Conservation (phyloP, 2,329 filamentous ascomycete genomes). For the Geosmithia morbida region DNA sequence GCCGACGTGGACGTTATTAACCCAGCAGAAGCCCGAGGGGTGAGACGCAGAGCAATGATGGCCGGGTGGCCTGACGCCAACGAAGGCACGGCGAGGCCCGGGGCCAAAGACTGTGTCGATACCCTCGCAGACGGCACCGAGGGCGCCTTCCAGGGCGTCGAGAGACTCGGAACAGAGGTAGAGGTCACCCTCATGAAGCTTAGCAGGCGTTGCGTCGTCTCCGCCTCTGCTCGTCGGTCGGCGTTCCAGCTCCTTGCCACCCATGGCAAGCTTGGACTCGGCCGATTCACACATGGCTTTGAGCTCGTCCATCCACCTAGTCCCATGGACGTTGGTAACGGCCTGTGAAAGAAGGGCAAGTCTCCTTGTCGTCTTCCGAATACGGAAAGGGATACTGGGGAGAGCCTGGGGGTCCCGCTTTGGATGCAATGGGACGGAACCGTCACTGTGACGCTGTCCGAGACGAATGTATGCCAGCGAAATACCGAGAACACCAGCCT, state of each 20-base stretch:
- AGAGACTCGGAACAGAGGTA: conserved; percentile 82
- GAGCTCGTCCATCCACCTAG: conserved; percentile 87
- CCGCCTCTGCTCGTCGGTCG: conserved; percentile 40
- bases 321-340: conserved; percentile 84
- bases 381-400: conserved; percentile 61
- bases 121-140: conserved; percentile 88
- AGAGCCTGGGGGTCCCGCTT: conserved; percentile 37
- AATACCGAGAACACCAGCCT: conserved; percentile 69
- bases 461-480: conserved; percentile 83
- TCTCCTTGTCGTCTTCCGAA: conserved; percentile 63
- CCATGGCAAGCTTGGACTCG: conserved; percentile 60
- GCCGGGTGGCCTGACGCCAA: conserved; percentile 82
- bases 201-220: conserved; percentile 28
- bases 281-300: conserved; percentile 72
- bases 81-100: conserved; percentile 64
- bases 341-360: conserved; percentile 59
- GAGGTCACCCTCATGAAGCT: conserved; percentile 77
- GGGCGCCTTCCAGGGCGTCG: conserved; percentile 74
- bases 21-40: conserved; percentile 94
- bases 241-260: conserved; percentile 64
- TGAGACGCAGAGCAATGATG: conserved; percentile 86
- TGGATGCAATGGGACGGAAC: conserved; percentile 52
- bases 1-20: conserved; percentile 96
- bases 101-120: conserved; percentile 67
- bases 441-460: conserved; percentile 64